Percentiles rank a stretch among this genome's conserved stretches.
These are phyloP conservation scores for Amanita thiersii DNA, from an alignment of 768 basidiomycete species.

Conservation along the genomic window DNA sequence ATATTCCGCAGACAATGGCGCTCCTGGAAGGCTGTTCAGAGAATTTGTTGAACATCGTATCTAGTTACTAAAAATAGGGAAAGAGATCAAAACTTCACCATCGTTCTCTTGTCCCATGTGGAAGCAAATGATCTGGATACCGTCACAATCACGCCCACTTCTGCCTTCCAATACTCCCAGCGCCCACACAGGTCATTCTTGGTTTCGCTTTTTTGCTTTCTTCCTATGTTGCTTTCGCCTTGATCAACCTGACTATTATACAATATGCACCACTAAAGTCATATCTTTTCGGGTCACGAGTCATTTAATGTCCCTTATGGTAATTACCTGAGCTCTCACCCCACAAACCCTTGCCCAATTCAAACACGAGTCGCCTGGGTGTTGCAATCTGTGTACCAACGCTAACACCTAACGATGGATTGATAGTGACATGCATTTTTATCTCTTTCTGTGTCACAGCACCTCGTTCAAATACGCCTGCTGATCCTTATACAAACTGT, in stretches of 20 bases:
- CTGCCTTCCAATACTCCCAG: constrained; percentile 48
- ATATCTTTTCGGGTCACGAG: constrained; percentile 35
- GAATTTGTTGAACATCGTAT: background rate
- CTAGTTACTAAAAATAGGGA: background rate
- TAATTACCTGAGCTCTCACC: constrained; percentile 17
- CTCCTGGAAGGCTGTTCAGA: constrained; percentile 51
- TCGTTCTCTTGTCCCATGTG: constrained; percentile 56
- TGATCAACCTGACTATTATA: constrained; percentile 61
- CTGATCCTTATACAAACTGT: constrained; percentile 52
- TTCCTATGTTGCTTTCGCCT: constrained; percentile 49
- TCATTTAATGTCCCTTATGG: constrained; percentile 17
- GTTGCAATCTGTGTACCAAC: constrained; percentile 58
- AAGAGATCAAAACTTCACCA: constrained; percentile 43
- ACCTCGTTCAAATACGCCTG: constrained; percentile 46
- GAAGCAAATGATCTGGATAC: constrained; percentile 54
- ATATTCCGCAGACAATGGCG: constrained; percentile 53
- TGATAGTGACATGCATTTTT: constrained; percentile 54
- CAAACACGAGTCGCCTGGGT: constrained; percentile 36
- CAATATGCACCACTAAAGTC: constrained; percentile 57
- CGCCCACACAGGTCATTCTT: constrained; percentile 50
- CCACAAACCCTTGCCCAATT: constrained; percentile 29
- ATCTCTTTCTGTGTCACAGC: constrained; percentile 64
- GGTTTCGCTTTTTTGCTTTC: constrained; percentile 19
- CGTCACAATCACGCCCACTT: constrained; percentile 65
- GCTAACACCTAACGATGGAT: constrained; percentile 31